Percentiles rank a stretch among this genome's conserved stretches.
phyloP scores from a whole-genome alignment of 306 rosid species.

The Myrica gale region DNA sequence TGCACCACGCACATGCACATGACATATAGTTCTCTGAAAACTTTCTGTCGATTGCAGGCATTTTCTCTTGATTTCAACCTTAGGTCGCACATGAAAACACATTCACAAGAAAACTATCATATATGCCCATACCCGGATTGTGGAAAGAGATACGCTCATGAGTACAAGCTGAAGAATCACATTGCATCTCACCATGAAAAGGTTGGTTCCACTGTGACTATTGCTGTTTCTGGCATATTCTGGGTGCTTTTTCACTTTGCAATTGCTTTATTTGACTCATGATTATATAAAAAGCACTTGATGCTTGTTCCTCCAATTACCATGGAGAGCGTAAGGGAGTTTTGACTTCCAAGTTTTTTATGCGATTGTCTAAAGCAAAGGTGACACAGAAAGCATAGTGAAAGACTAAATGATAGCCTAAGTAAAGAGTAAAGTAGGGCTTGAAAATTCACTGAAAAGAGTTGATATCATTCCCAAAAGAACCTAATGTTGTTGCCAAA shows the following conservation, averaged over 20 bases:
- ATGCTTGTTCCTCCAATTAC: not conserved
- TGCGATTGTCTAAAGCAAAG: not conserved
- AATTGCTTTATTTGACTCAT: not conserved
- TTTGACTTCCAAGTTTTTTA: too few species aligned
- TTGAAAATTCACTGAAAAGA: too few species aligned
- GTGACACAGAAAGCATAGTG: too few species aligned
- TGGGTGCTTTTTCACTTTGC: not conserved
- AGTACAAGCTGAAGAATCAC: constrained; percentile 97
- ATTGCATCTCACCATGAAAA: constrained; percentile 87
- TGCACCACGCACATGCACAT: not conserved
- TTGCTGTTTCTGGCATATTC: not conserved
- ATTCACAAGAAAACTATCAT: constrained; percentile 95
- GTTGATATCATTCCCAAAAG: too few species aligned
- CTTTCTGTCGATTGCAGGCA: constrained; percentile 53
- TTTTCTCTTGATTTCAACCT: constrained; percentile 92
- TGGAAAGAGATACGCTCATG: constrained; percentile 97
- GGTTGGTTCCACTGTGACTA: constrained; percentile 41
- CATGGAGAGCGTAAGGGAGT: not conserved
- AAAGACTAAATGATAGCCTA: too few species aligned
- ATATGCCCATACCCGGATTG: constrained; percentile 87
- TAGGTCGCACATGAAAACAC: constrained; percentile 96
- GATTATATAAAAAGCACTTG: not conserved
- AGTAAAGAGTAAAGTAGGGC: too few species aligned
- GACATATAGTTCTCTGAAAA: not conserved
- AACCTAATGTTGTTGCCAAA: too few species aligned